Percentiles rank a stretch among this genome's conserved stretches.
phyloP scores from a whole-genome alignment of 2,329 filamentous ascomycete genomes.

The Fusarium armeniacum region DNA sequence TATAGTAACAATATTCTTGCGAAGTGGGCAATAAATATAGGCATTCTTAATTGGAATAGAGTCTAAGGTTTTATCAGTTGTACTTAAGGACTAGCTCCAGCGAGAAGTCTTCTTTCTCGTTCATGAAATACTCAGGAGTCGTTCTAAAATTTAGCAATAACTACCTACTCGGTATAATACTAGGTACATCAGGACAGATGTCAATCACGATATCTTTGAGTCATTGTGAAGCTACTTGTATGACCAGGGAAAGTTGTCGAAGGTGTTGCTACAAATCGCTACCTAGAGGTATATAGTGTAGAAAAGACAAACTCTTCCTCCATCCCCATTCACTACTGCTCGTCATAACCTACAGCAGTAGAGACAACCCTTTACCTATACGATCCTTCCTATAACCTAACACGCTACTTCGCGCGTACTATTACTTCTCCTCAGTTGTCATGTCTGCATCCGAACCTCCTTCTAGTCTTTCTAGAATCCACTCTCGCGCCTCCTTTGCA shows the following conservation, averaged over 20 bases:
- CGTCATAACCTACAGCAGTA: slow-evolving; percentile 5
- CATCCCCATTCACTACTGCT: slow-evolving; percentile 1
- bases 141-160: neutral
- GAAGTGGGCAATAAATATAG: neutral
- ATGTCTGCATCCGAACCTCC: slow-evolving; percentile 58
- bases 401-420: neutral
- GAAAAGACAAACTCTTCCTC: slow-evolving; percentile 14
- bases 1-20: neutral
- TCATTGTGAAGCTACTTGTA: neutral
- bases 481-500: slow-evolving; percentile 64
- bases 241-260: neutral
- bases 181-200: neutral
- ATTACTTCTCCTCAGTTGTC: slow-evolving; percentile 64
- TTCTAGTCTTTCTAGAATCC: slow-evolving; percentile 61
- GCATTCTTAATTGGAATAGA: too few species aligned
- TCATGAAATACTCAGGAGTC: neutral
- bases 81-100: neutral
- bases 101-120: neutral
- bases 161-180: too few species aligned
- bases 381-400: neutral
- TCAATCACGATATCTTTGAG: neutral
- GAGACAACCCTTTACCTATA: neutral
- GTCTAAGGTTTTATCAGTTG: neutral
- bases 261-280: neutral
- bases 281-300: slow-evolving; percentile 17